Conservation (phyloP, 805 yeast species). For the Yarrowia bubula region DNA sequence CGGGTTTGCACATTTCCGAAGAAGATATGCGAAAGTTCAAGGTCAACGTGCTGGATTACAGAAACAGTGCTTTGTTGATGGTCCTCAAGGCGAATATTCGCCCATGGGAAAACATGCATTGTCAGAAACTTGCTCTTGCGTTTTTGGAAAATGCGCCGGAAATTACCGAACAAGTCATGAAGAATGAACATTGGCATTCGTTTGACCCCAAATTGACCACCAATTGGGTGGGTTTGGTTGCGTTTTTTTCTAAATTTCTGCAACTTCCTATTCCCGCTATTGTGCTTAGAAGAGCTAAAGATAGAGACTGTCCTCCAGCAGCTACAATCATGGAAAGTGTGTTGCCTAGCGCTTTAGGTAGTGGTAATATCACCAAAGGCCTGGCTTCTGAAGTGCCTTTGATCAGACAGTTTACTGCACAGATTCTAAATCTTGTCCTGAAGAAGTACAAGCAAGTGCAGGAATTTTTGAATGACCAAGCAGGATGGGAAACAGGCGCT, state of each 20-base stretch:
- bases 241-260: constrained; percentile 60
- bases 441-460: constrained; percentile 51
- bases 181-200: constrained; percentile 38
- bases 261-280: constrained; percentile 52
- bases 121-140: constrained; percentile 52
- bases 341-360: constrained; percentile 63
- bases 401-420: constrained; percentile 62
- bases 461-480: constrained; percentile 40
- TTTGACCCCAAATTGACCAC: constrained; percentile 79
- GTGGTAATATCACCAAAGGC: constrained; percentile 56
- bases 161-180: constrained; percentile 63
- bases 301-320: constrained; percentile 30
- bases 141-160: constrained; percentile 62
- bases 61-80: constrained; percentile 46
- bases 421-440: constrained; percentile 54
- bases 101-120: constrained; percentile 76
- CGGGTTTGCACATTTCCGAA: neutral
- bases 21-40: constrained; percentile 42
- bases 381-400: constrained; percentile 51
- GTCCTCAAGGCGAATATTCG: constrained; percentile 45
- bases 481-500: constrained; percentile 44
- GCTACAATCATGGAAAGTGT: constrained; percentile 52
- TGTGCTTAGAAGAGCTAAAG: constrained; percentile 39
- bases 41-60: constrained; percentile 63
- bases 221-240: constrained; percentile 77